Evolutionary conservation across 2,329 filamentous ascomycete genomes (phyloP), one percentile per base, ranked within the genome.

Genomic region (Knoxdaviesia capensis): DNA sequence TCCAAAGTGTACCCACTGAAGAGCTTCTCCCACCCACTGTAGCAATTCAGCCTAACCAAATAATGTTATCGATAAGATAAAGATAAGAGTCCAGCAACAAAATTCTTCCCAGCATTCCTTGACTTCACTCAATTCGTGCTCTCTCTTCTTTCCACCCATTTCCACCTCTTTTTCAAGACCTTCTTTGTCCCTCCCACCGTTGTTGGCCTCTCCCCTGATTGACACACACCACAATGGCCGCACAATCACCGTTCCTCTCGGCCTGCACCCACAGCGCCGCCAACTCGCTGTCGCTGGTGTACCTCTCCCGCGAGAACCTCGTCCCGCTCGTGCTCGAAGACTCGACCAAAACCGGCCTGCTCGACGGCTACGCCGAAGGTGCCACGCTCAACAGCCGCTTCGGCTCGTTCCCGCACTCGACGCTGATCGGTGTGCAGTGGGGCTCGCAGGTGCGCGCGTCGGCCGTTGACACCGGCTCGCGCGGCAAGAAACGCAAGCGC

Each of bases 381-480:
- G 77, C 77, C 39, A 80, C 85, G 3, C 74, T 87, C 42, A 96
- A 94, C 61, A 98, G 88, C 1, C 77, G 87, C 38, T 98, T 94
- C 53, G 90, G 90, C 40, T 94, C 87, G 0, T 88, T 86, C 46
- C 82, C 83, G 0, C 83, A 88, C 55, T 80, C 72, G 7, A 87
- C 82, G 0, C 61, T 88, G 38, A 69, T 94, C 43, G 68, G 74
- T 5, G 66, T 86, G 42, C 80, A 83, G 36, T 96, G 88, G 88
- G 90, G 90, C 31, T 85, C 82, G 6, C 90, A 96, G 56, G 77
- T 96, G 28, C 71, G 84, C 39, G 90, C 90, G 6, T 94, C 86
- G 2, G 74, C 79, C 32, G 86, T 94, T 44, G 84, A 94, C 53
- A 94, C 87, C 0, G 86, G 87, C 8, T 90, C 85, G n/a, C 69